Conservation (phyloP, 2,329 filamentous ascomycete genomes). For the Apiospora koreana region DNA sequence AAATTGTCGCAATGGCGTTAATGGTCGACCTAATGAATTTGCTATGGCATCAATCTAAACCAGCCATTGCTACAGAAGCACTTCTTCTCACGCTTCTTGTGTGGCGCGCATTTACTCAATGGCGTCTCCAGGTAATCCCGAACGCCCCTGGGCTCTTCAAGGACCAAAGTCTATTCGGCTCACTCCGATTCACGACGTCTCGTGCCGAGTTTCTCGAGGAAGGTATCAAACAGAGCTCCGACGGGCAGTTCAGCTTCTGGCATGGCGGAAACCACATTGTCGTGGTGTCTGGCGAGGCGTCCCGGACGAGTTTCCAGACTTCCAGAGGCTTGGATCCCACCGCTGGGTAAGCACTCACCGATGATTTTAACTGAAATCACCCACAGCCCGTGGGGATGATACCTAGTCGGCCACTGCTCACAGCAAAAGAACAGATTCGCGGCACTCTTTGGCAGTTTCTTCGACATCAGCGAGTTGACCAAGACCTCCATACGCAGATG, state of each 20-base stretch:
- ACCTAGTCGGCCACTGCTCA: not conserved
- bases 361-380: too few relatives aligned
- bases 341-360: not conserved
- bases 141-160: conserved; percentile 6
- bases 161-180: conserved; percentile 1
- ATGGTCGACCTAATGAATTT: not conserved
- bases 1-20: not conserved
- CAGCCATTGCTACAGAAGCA: not conserved
- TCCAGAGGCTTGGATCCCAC: conserved; percentile 2
- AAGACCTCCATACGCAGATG: conserved; percentile 8
- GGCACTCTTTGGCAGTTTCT: conserved; percentile 10
- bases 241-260: conserved; percentile 14
- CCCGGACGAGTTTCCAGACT: conserved; percentile 11
- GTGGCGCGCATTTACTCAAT: not conserved
- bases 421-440: not conserved
- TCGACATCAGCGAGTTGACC: conserved; percentile 12
- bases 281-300: conserved; percentile 11
- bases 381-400: too few relatives aligned
- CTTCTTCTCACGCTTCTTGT: not conserved
- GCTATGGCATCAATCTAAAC: not conserved
- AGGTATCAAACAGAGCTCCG: not conserved
- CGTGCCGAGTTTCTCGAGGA: conserved; percentile 10
- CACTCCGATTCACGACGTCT: not conserved
- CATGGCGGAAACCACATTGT: conserved; percentile 13
- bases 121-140: not conserved